phyloP scores from a whole-genome alignment of 2,329 filamentous ascomycete genomes.

The Sporothrix euskadiensis region DNA sequence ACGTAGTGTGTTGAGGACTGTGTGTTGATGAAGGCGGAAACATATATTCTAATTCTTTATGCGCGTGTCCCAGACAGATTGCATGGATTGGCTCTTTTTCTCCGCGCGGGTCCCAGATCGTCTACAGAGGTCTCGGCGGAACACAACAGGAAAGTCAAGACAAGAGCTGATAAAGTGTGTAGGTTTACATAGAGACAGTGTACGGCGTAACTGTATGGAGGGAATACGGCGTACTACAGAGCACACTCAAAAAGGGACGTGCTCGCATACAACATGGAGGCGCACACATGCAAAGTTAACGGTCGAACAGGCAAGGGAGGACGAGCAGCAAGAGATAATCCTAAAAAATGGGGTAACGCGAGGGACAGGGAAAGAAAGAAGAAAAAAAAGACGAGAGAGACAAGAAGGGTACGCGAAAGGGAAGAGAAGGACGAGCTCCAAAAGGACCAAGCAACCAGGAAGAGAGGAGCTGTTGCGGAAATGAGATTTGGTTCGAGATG shows the following conservation, averaged over 20 bases:
- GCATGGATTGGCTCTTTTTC: not conserved
- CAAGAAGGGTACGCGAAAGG: not conserved
- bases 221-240: not conserved
- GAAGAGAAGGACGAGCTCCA: not conserved
- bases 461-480: slow-evolving; percentile 15
- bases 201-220: not conserved
- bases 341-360: slow-evolving; percentile 8
- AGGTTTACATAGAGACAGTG: not conserved
- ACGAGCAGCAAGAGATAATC: not conserved
- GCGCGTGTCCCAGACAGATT: not conserved
- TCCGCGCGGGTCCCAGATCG: not conserved
- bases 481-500: not conserved
- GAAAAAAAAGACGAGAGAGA: not conserved
- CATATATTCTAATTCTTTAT: not conserved
- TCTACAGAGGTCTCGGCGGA: slow-evolving; percentile 21
- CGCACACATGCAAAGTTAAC: slow-evolving; percentile 1
- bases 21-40: not conserved
- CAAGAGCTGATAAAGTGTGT: not conserved
- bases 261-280: not conserved
- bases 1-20: too few species aligned
- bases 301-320: slow-evolving; percentile 23
- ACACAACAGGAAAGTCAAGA: slow-evolving; percentile 15
- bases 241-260: not conserved
- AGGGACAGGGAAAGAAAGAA: not conserved
- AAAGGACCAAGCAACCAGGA: not conserved